Percentiles rank a stretch among this genome's conserved stretches.
Evolutionary conservation across 164 flowering plant species (phyloP).

Genomic region (Vitis rupestris): DNA sequence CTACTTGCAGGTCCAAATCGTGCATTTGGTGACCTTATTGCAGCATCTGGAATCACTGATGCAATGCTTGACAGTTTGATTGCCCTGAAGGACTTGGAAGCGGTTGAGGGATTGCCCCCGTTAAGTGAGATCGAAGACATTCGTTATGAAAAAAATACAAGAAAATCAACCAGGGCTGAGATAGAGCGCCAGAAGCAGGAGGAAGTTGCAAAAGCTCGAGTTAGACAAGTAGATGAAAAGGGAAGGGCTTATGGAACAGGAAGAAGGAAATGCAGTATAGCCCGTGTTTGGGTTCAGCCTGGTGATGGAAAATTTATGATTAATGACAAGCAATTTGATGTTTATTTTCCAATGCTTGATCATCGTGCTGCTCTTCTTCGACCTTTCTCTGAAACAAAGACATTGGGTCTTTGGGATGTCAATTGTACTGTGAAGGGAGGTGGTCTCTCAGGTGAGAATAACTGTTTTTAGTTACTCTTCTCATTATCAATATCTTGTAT

Average conservation of each 20-base stretch:
- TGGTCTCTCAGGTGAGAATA: constrained; percentile 64
- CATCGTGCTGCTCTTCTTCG: constrained; percentile 89
- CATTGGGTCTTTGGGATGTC: constrained; percentile 92
- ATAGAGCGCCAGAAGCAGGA: constrained; percentile 85
- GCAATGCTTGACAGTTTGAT: constrained; percentile 91
- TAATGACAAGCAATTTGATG: constrained; percentile 84
- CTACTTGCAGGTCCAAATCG: constrained; percentile 73
- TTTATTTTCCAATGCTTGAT: constrained; percentile 87
- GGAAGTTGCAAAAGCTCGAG: constrained; percentile 73
- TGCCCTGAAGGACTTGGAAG: constrained; percentile 76
- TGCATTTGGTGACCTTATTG: constrained; percentile 93
- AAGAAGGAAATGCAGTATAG: constrained; percentile 89
- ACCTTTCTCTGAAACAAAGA: constrained; percentile 87
- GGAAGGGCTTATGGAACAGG: constrained; percentile 99
- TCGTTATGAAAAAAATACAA: constrained; percentile 62
- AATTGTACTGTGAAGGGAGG: constrained; percentile 94
- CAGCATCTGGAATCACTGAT: constrained; percentile 91
- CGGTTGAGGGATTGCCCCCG: constrained; percentile 81
- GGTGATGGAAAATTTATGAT: constrained; percentile 81
- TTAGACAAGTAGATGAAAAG: constrained; percentile 79
- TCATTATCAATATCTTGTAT: neutral
- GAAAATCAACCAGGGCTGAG: constrained; percentile 59
- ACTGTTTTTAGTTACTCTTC: neutral
- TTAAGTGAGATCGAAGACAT: constrained; percentile 67
- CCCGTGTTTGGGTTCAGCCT: constrained; percentile 95